These are phyloP conservation scores for Pinguiococcus pyrenoidosus DNA, from an alignment of 108 stramenopile species.

Conservation along the genomic window DNA sequence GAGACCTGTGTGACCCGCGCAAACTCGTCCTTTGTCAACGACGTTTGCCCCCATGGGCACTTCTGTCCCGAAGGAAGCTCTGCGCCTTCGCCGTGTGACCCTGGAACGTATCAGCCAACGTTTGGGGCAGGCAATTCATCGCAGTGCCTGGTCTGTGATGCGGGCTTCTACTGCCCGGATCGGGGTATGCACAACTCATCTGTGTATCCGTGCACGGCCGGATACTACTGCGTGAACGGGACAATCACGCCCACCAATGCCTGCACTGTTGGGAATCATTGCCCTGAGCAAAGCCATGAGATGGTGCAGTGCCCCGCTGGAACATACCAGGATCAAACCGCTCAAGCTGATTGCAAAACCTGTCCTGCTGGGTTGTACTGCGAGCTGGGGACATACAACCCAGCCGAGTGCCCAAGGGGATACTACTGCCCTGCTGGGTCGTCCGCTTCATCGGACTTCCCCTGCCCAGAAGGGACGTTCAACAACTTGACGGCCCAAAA, in stretches of 20 bases:
- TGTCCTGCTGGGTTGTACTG: not conserved
- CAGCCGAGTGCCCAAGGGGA: too few relatives aligned
- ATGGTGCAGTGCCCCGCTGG: conserved; percentile 18
- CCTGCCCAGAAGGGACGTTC: too few relatives aligned
- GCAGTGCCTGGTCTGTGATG: conserved; percentile 9
- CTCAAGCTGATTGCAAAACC: not conserved
- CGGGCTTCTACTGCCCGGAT: conserved; percentile 14
- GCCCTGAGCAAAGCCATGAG: too few relatives aligned
- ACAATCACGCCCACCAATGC: conserved; percentile 31
- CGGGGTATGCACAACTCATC: conserved; percentile 6
- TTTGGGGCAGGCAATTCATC: not conserved
- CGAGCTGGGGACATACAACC: too few relatives aligned
- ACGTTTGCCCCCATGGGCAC: too few relatives aligned
- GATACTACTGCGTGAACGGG: conserved; percentile 33
- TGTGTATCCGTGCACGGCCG: conserved; percentile 16
- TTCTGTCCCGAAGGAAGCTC: conserved; percentile 30
- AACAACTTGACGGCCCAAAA: too few relatives aligned
- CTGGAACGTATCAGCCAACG: conserved; percentile 24
- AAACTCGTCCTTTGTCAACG: too few relatives aligned
- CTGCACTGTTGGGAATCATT: not conserved
- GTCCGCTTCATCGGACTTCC: too few relatives aligned
- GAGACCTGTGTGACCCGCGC: too few relatives aligned
- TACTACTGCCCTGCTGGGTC: too few relatives aligned
- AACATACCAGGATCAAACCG: conserved; percentile 3
- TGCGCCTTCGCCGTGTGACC: conserved; percentile 21